phyloP scores from a whole-genome alignment of 352 stramenopile species.

The Thraustochytrium sp. region DNA sequence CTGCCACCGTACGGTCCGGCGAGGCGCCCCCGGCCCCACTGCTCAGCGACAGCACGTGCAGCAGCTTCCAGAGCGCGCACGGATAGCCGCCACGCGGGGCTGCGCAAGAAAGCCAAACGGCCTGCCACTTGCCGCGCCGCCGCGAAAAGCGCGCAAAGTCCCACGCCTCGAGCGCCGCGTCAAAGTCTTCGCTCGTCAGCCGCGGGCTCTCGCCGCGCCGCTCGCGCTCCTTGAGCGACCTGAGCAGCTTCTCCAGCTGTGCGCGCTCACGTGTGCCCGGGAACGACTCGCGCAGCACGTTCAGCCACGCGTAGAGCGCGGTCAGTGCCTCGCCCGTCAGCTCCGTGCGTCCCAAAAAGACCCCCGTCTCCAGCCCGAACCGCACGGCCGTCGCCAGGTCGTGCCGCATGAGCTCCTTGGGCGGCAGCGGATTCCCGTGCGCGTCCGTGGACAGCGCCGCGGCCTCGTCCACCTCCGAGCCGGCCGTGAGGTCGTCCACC shows the following conservation, averaged over 20 bases:
- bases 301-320: slow-evolving; percentile 27
- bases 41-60: neutral
- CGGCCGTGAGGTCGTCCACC: neutral
- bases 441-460: neutral
- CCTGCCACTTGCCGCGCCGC: neutral
- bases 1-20: neutral
- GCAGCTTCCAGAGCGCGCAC: slow-evolving; percentile 29
- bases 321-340: neutral
- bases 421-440: neutral
- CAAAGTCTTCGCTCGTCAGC: neutral
- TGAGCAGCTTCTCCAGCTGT: slow-evolving; percentile 1
- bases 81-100: slow-evolving; percentile 1
- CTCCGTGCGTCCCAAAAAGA: neutral
- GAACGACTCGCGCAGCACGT: slow-evolving; percentile 33
- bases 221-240: neutral
- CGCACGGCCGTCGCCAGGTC: neutral
- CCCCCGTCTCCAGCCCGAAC: slow-evolving; percentile 4
- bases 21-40: neutral
- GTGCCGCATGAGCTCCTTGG: slow-evolving; percentile 6
- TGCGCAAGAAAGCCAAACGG: neutral
- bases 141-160: slow-evolving; percentile 9
- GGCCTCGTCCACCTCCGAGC: neutral
- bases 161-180: neutral
- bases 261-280: slow-evolving; percentile 1
- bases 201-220: neutral